Evolutionary conservation across 345 rosid genomes (phyloP).

Genomic region (Gynandropsis gynandra): DNA sequence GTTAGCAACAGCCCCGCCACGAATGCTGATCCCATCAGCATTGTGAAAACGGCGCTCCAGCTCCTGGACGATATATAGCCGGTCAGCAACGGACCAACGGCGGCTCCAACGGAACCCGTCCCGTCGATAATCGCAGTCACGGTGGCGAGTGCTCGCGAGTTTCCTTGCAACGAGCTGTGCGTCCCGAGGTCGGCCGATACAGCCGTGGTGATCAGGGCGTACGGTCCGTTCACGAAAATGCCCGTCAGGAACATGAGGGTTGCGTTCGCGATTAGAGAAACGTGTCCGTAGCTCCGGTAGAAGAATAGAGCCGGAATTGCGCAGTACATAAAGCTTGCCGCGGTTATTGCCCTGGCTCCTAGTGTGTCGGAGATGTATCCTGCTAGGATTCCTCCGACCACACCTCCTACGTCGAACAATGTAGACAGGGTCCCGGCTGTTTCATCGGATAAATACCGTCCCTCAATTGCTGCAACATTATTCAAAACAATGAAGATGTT

Average conservation of each 20-base stretch:
- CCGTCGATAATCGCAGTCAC: constrained; percentile 94
- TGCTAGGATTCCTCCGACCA: constrained; percentile 81
- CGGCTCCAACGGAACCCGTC: constrained; percentile 95
- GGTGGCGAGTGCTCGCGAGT: constrained; percentile 84
- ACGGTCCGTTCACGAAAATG: constrained; percentile 87
- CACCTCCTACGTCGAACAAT: constrained; percentile 83
- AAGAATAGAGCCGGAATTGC: constrained; percentile 80
- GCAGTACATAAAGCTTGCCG: constrained; percentile 77
- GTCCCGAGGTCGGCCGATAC: constrained; percentile 93
- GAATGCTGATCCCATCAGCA: constrained; percentile 83
- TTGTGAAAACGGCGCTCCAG: constrained; percentile 80
- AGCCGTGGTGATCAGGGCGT: constrained; percentile 88
- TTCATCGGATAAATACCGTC: constrained; percentile 59
- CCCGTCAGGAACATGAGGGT: constrained; percentile 70
- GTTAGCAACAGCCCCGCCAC: constrained; percentile 76
- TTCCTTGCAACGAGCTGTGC: constrained; percentile 74
- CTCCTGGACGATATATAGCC: constrained; percentile 75
- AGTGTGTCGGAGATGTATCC: constrained; percentile 84
- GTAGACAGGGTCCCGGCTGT: constrained; percentile 85
- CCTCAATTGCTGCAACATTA: constrained; percentile 39
- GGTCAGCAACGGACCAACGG: constrained; percentile 76
- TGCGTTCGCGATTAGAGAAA: constrained; percentile 54
- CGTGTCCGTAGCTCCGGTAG: constrained; percentile 64
- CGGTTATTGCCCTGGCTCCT: constrained; percentile 77
- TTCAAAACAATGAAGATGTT: background rate